Percentiles rank a stretch among this genome's conserved stretches.
Conservation (phyloP, 140 eudicot species). For the Eryngium alpinum region DNA sequence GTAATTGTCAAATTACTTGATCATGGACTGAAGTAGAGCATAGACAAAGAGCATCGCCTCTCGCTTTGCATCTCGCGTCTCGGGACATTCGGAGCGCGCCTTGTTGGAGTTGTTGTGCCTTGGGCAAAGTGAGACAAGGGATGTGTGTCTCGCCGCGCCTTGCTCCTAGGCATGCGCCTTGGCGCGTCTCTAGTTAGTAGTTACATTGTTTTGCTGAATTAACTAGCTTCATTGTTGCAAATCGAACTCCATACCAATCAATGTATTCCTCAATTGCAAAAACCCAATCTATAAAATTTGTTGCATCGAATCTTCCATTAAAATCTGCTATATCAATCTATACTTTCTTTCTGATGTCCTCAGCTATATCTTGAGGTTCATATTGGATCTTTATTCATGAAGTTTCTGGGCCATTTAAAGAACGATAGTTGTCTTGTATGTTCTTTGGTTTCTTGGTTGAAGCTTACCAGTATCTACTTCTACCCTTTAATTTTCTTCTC, state of each 20-base stretch:
- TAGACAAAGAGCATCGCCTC: not conserved
- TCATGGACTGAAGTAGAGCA: not conserved
- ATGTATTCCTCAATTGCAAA: not conserved
- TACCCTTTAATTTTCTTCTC: not conserved
- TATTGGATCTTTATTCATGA: not conserved
- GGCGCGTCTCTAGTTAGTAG: no score
- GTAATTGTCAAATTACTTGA: not conserved
- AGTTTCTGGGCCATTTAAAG: not conserved
- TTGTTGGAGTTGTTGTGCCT: no score
- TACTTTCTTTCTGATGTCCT: not conserved
- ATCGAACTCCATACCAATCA: constrained; percentile 7
- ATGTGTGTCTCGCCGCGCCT: no score
- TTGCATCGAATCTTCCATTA: constrained; percentile 1
- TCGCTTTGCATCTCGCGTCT: no score
- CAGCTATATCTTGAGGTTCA: not conserved
- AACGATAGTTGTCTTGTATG: not conserved
- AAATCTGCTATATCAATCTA: not conserved
- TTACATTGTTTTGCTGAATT: not conserved
- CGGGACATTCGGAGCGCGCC: no score
- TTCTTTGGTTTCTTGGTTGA: not conserved
- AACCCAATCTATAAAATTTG: not conserved
- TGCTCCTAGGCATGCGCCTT: no score
- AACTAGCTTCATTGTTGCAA: constrained; percentile 2
- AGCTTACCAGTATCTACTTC: not conserved
- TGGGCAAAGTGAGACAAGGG: no score